Evolutionary conservation across 2,329 filamentous ascomycete species (phyloP).

Genomic region (Scedosporium apiospermum): DNA sequence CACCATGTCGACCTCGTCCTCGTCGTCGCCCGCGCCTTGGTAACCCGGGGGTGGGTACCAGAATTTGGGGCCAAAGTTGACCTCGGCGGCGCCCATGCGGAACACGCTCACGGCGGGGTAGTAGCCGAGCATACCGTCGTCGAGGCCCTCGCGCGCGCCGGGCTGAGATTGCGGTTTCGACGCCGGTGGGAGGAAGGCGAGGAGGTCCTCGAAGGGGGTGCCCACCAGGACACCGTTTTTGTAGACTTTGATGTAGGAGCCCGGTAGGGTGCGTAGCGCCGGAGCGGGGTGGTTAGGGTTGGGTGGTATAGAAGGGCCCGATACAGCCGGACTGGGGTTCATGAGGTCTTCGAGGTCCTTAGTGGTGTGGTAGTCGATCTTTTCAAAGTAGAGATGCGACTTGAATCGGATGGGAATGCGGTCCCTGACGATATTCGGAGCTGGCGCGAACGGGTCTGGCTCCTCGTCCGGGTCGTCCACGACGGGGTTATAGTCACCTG

Average conservation of each 20-base stretch:
- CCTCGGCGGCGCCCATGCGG: conserved; percentile 79
- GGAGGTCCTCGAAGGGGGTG: conserved; percentile 75
- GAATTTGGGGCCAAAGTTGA: conserved; percentile 91
- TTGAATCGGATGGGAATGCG: conserved; percentile 93
- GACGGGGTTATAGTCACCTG: conserved; percentile 78
- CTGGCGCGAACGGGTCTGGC: conserved; percentile 42
- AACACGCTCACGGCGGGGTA: conserved; percentile 92
- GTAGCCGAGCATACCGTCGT: conserved; percentile 93
- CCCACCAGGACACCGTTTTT: conserved; percentile 86
- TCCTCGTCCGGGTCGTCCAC: conserved; percentile 60
- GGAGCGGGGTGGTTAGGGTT: conserved; percentile 64
- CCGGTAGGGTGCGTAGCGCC: conserved; percentile 75
- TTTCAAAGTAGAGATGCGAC: conserved; percentile 86
- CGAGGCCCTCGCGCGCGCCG: conserved; percentile 75
- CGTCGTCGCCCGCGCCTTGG: conserved; percentile 25
- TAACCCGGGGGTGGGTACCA: conserved; percentile 70
- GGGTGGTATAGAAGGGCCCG: conserved; percentile 37
- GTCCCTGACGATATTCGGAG: conserved; percentile 81
- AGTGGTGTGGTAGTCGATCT: conserved; percentile 77
- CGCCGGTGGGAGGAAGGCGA: conserved; percentile 86
- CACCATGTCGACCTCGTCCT: conserved; percentile 24
- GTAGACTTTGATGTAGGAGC: conserved; percentile 79
- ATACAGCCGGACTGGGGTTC: conserved; percentile 51
- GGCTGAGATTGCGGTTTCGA: conserved; percentile 63
- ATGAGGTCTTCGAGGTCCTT: conserved; percentile 83